These are phyloP conservation scores for Ganoderma meredithae DNA, from an alignment of 1,284 basidiomycete genomes.

Conservation along the genomic window DNA sequence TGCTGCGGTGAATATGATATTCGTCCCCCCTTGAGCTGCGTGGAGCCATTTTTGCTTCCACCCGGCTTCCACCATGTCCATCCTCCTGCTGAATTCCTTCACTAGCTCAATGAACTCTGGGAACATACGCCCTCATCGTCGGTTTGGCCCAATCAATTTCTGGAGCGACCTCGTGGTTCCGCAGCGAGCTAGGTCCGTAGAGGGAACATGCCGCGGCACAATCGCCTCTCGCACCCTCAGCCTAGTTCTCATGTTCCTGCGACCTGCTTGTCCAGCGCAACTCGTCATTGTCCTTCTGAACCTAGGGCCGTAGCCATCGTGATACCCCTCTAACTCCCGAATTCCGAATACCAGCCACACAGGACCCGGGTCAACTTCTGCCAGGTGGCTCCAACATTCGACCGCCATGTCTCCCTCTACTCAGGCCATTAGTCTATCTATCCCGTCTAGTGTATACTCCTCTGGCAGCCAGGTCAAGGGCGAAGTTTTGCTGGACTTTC, in stretches of 20 bases:
- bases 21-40: not conserved
- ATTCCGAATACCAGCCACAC: slow-evolving; percentile 2
- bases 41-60: not conserved
- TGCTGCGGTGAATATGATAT: slow-evolving; percentile 3
- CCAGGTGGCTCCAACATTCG: not conserved
- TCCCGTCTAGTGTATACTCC: slow-evolving; percentile 14
- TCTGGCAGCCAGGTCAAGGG: slow-evolving; percentile 31
- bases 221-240: not conserved
- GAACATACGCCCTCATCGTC: not conserved
- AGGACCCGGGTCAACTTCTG: not conserved
- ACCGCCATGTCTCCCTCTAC: slow-evolving; percentile 5
- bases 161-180: not conserved
- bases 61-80: not conserved
- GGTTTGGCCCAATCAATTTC: not conserved
- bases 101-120: not conserved
- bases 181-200: not conserved
- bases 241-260: not conserved
- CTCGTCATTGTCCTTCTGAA: not conserved
- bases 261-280: not conserved
- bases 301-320: not conserved
- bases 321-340: not conserved
- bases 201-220: not conserved
- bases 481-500: slow-evolving; percentile 33
- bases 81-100: not conserved
- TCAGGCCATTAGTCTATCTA: slow-evolving; percentile 8